These are phyloP conservation scores for Lactifluus subvellereus DNA, from an alignment of 768 basidiomycete genomes.

Conservation along the genomic window DNA sequence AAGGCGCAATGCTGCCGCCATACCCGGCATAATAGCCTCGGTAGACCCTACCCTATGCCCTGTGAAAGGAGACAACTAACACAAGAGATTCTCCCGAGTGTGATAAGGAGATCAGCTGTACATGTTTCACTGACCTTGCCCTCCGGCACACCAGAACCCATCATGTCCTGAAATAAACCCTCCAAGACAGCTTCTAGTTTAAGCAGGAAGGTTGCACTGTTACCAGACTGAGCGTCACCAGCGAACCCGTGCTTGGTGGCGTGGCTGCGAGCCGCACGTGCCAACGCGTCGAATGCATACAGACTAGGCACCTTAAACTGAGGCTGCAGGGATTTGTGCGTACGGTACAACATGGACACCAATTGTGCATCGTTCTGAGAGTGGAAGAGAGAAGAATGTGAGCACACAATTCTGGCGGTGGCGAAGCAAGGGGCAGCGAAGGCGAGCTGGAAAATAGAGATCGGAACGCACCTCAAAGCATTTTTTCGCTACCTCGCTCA, in stretches of 20 bases:
- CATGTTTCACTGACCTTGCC: constrained; percentile 69
- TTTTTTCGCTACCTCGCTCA: constrained; percentile 74
- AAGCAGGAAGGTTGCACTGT: constrained; percentile 75
- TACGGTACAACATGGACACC: constrained; percentile 82
- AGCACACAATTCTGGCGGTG: constrained; percentile 1
- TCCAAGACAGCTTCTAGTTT: constrained; percentile 91
- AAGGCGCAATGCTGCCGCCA: constrained; percentile 14
- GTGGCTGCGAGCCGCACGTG: constrained; percentile 70
- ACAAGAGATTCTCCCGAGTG: constrained; percentile 14
- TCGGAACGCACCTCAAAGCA: constrained; percentile 59
- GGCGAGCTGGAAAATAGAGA: not conserved
- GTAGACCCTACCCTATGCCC: constrained; percentile 16
- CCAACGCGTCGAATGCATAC: constrained; percentile 90
- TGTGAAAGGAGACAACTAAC: constrained; percentile 14
- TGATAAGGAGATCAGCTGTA: constrained; percentile 18
- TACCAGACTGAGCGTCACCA: constrained; percentile 56
- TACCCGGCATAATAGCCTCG: constrained; percentile 6
- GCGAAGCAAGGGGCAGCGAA: constrained; percentile 1
- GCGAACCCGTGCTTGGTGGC: constrained; percentile 58
- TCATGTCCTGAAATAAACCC: constrained; percentile 82
- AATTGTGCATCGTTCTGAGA: constrained; percentile 79
- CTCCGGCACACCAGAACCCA: constrained; percentile 56
- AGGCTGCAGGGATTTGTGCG: constrained; percentile 71
- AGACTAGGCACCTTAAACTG: constrained; percentile 77
- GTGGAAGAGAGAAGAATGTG: not conserved